phyloP scores from a whole-genome alignment of 2,329 filamentous ascomycete species.

The Cladophialophora chaetospira region DNA sequence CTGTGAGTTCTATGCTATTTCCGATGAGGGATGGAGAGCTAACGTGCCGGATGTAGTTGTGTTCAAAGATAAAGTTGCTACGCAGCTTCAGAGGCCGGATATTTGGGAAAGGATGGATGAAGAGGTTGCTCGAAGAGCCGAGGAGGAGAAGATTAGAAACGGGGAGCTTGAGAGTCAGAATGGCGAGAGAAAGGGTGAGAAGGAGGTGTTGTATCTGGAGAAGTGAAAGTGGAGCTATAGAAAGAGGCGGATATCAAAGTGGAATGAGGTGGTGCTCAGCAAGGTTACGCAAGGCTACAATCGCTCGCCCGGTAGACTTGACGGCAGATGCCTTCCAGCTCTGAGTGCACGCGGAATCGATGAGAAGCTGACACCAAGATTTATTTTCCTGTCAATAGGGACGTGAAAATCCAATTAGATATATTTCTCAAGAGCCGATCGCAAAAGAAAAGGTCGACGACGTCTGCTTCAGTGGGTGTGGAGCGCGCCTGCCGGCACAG shows the following conservation, averaged over 20 bases:
- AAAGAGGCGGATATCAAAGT: not conserved
- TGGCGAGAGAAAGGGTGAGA: constrained; percentile 5
- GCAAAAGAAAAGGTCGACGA: too few relatives aligned
- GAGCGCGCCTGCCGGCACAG: too few relatives aligned
- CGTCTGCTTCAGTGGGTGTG: too few relatives aligned
- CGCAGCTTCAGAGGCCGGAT: constrained; percentile 26
- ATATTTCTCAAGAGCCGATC: too few relatives aligned
- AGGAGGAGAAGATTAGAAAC: constrained; percentile 21
- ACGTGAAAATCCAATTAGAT: too few relatives aligned
- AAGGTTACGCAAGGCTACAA: not conserved
- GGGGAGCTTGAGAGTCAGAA: constrained; percentile 10
- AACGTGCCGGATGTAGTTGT: constrained; percentile 13
- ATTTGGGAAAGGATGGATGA: constrained; percentile 26
- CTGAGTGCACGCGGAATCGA: too few relatives aligned
- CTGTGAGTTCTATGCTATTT: constrained; percentile 1
- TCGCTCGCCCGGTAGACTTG: too few relatives aligned
- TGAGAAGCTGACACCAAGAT: too few relatives aligned
- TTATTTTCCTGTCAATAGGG: too few relatives aligned
- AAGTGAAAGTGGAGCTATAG: constrained; percentile 1
- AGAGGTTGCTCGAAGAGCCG: constrained; percentile 17
- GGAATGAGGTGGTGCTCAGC: not conserved
- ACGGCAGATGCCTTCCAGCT: too few relatives aligned
- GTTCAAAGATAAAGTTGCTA: constrained; percentile 29
- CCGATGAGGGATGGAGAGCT: not conserved
- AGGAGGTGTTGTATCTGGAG: constrained; percentile 20